Percentiles rank a stretch among this genome's conserved stretches.
Conservation (phyloP, 441 rosid species). For the Breynia disticha region DNA sequence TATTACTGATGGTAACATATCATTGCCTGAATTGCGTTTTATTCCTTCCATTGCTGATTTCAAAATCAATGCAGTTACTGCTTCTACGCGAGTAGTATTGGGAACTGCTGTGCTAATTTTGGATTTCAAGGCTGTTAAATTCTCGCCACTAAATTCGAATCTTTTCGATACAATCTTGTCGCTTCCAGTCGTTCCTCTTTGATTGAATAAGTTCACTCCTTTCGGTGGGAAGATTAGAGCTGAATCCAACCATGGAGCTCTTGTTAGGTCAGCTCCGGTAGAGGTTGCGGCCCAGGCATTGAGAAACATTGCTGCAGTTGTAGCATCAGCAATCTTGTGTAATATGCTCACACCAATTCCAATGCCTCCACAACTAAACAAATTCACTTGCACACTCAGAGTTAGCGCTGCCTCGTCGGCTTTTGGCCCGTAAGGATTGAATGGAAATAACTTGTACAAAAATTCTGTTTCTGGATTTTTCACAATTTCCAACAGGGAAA, state of each 20-base stretch:
- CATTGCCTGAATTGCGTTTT: constrained; percentile 8
- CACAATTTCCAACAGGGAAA: constrained; percentile 17
- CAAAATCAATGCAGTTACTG: constrained; percentile 23
- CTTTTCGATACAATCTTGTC: constrained; percentile 10
- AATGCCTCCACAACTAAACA: constrained; percentile 20
- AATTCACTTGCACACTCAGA: constrained; percentile 17
- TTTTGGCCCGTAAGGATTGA: constrained; percentile 6
- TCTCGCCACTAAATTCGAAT: constrained; percentile 12
- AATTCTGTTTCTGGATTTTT: constrained; percentile 14
- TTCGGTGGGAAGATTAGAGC: constrained; percentile 10
- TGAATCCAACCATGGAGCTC: constrained; percentile 3
- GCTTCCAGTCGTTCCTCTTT: constrained; percentile 1
- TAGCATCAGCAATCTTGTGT: constrained; percentile 25
- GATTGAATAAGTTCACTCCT: constrained; percentile 12
- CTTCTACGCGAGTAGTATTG: constrained; percentile 19
- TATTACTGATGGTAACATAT: constrained; percentile 3
- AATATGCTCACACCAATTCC: constrained; percentile 20
- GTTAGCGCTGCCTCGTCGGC: neutral
- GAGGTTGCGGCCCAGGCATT: constrained; percentile 23
- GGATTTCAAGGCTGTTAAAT: constrained; percentile 9
- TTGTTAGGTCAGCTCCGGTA: neutral
- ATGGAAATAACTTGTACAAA: constrained; percentile 20
- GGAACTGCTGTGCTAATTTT: neutral
- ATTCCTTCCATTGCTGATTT: constrained; percentile 17
- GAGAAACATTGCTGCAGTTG: constrained; percentile 18